These are phyloP conservation scores for Epichloe scottii DNA, from an alignment of 2,329 filamentous ascomycete species.

Conservation along the genomic window DNA sequence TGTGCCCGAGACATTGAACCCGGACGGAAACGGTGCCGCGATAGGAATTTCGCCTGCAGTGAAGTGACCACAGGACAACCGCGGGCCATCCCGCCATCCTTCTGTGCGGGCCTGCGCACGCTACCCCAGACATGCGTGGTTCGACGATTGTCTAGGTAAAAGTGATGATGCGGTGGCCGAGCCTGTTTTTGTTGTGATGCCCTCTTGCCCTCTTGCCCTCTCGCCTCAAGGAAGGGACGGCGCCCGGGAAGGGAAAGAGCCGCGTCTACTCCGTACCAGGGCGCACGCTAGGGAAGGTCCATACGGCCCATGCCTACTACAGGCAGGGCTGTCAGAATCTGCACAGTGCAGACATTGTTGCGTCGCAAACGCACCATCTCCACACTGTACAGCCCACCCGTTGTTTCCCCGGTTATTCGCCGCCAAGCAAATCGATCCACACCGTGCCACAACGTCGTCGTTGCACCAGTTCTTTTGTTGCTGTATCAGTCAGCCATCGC, in stretches of 20 bases:
- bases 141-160: neutral
- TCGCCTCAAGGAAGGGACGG: neutral
- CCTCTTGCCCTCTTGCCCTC: neutral
- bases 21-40: too few relatives aligned
- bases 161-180: neutral
- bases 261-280: neutral
- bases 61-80: neutral
- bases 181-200: neutral
- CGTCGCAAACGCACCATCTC: neutral
- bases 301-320: neutral
- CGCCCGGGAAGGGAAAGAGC: neutral
- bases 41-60: too few relatives aligned
- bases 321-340: too few relatives aligned
- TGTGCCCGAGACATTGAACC: too few relatives aligned
- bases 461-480: neutral
- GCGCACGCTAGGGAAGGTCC: neutral
- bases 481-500: neutral
- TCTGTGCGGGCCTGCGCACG: neutral
- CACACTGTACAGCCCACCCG: neutral
- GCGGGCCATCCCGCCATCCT: neutral
- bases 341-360: neutral
- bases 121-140: neutral
- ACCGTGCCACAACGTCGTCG: neutral
- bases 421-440: neutral
- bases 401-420: neutral